These are phyloP conservation scores for Aspergillus taichungensis DNA, from an alignment of 495 filamentous ascomycete genomes.

Conservation along the genomic window DNA sequence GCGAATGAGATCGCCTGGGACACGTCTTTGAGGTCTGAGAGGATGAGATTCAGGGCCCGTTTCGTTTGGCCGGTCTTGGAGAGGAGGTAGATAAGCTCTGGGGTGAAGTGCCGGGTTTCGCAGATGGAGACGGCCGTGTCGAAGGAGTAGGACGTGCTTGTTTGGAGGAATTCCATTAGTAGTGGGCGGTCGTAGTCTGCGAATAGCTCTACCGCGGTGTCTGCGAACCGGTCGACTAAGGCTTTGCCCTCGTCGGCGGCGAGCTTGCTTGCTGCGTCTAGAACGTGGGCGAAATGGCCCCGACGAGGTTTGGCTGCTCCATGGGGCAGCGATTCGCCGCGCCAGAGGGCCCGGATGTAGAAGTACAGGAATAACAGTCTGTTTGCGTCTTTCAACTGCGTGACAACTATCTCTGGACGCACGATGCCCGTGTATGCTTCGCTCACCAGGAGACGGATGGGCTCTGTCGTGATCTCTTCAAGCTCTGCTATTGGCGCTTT, in stretches of 20 bases:
- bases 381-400: conserved; percentile 53
- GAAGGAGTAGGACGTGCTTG: conserved; percentile 73
- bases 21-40: conserved; percentile 79
- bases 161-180: conserved; percentile 79
- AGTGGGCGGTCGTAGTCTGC: conserved; percentile 70
- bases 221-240: conserved; percentile 77
- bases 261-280: conserved; percentile 35
- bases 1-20: conserved; percentile 88
- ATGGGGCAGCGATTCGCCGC: conserved; percentile 48
- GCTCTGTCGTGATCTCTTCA: conserved; percentile 67
- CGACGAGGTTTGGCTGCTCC: conserved; percentile 28
- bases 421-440: conserved; percentile 87
- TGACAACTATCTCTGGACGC: conserved; percentile 63
- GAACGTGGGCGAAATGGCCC: conserved; percentile 29
- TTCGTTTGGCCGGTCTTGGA: conserved; percentile 93
- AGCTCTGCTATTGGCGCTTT: conserved; percentile 61
- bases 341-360: conserved; percentile 82
- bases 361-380: conserved; percentile 74
- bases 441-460: conserved; percentile 77
- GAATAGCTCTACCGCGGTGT: conserved; percentile 77
- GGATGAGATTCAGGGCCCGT: conserved; percentile 80
- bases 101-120: conserved; percentile 66
- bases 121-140: conserved; percentile 70
- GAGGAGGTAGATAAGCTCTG: conserved; percentile 86
- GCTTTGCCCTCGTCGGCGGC: conserved; percentile 55